A percentile compares a stretch with the other conserved stretches of the same genome.
These are phyloP conservation scores for Arxiozyma telluris DNA, from an alignment of 1,139 yeast genomes.

Conservation along the genomic window DNA sequence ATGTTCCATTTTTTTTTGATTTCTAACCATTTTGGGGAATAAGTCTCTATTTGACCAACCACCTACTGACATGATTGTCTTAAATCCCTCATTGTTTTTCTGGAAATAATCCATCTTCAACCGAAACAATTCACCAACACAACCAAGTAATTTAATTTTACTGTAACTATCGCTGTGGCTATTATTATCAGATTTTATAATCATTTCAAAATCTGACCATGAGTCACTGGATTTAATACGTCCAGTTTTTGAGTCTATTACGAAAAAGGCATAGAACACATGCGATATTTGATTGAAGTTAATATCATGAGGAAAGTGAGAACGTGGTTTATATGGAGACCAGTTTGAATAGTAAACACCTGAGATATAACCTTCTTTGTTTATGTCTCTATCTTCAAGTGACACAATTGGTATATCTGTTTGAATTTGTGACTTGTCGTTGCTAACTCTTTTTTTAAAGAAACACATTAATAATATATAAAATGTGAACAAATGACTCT, in stretches of 20 bases:
- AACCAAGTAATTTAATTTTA: conserved; percentile 34
- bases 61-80: conserved; percentile 69
- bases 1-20: conserved; percentile 31
- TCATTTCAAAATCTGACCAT: conserved; percentile 56
- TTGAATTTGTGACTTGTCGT: neutral
- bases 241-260: conserved; percentile 48
- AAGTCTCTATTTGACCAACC: conserved; percentile 67
- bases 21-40: conserved; percentile 42
- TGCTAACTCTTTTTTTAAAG: neutral
- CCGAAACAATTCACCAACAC: conserved; percentile 47
- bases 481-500: neutral
- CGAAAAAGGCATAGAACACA: conserved; percentile 68
- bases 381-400: neutral
- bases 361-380: conserved; percentile 12
- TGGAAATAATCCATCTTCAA: conserved; percentile 34
- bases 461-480: conserved; percentile 1
- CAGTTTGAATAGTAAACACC: conserved; percentile 51
- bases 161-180: neutral
- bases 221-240: conserved; percentile 46
- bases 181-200: conserved; percentile 3
- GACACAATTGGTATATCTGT: neutral
- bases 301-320: conserved; percentile 59
- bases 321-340: conserved; percentile 57
- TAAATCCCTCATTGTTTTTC: conserved; percentile 30
- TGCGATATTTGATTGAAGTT: conserved; percentile 53